Percentiles rank a stretch among this genome's conserved stretches.
Conservation (phyloP, 805 yeast species). For the Cyberlindnera xishuangbannaensis region DNA sequence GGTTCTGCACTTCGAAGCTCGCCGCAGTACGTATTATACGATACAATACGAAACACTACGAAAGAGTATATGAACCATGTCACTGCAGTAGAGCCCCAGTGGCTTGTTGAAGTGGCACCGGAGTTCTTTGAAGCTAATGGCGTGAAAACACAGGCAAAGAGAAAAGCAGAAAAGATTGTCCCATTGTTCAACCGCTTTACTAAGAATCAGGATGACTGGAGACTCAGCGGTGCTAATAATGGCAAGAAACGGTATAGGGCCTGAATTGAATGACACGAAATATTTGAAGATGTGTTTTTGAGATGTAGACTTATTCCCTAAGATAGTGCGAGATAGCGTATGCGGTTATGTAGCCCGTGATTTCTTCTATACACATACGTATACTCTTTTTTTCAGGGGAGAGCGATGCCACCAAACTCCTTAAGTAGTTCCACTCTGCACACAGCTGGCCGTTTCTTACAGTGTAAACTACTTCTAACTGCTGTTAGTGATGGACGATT, state of each 20-base stretch:
- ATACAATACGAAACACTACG: constrained; percentile 74
- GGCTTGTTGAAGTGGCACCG: constrained; percentile 70
- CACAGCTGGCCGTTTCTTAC: too few relatives aligned
- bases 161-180: constrained; percentile 59
- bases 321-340: too few relatives aligned
- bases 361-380: too few relatives aligned
- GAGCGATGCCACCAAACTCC: too few relatives aligned
- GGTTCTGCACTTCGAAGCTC: constrained; percentile 64
- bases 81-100: constrained; percentile 72
- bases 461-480: too few relatives aligned
- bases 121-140: constrained; percentile 59
- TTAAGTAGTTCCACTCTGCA: too few relatives aligned
- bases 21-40: constrained; percentile 78
- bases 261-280: too few relatives aligned
- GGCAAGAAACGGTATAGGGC: constrained; percentile 23
- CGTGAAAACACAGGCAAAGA: constrained; percentile 36
- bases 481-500: too few relatives aligned
- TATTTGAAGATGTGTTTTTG: too few relatives aligned
- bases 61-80: constrained; percentile 91
- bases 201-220: constrained; percentile 66
- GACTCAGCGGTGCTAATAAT: constrained; percentile 34
- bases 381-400: too few relatives aligned
- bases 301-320: too few relatives aligned
- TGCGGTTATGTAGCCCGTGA: too few relatives aligned
- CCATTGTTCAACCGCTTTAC: constrained; percentile 64